A percentile compares a stretch with the other conserved stretches of the same genome.
Conservation (phyloP, 2,329 filamentous ascomycete genomes). For the Paraphaeosphaeria minitans region DNA sequence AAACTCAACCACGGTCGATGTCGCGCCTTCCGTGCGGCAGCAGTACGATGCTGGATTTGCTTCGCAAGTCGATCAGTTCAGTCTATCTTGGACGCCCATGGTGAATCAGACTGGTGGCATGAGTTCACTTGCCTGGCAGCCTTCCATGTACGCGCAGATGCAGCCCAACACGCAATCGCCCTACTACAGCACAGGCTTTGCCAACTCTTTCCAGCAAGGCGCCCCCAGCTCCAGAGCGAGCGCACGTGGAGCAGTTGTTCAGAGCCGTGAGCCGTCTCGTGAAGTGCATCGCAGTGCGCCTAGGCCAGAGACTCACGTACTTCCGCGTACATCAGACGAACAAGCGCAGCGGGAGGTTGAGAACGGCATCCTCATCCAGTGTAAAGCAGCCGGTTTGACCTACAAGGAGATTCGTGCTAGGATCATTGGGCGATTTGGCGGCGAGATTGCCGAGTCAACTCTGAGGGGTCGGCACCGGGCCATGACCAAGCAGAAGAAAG, state of each 20-base stretch:
- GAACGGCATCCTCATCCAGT: constrained; percentile 54
- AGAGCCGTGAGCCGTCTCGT: neutral
- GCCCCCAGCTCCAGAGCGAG: neutral
- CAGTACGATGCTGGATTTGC: neutral
- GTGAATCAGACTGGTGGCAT: neutral
- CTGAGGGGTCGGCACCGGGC: constrained; percentile 70
- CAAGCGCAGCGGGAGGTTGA: constrained; percentile 27
- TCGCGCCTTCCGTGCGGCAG: neutral
- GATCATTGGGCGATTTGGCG: constrained; percentile 51
- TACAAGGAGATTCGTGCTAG: constrained; percentile 67
- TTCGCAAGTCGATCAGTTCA: neutral
- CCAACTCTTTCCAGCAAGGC: neutral
- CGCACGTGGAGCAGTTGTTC: neutral
- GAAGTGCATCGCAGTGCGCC: neutral
- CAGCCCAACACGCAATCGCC: neutral
- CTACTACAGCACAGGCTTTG: neutral
- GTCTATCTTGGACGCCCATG: neutral
- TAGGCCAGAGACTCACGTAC: constrained; percentile 5
- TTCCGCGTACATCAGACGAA: neutral
- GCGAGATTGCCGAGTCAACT: constrained; percentile 72
- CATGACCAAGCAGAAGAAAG: constrained; percentile 66
- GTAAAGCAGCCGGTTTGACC: constrained; percentile 62
- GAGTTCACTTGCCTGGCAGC: neutral
- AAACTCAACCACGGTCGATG: neutral
- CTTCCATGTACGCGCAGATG: neutral